Evolutionary conservation across 2,329 filamentous ascomycete species (phyloP).

Genomic region (Penicillium nordicum): DNA sequence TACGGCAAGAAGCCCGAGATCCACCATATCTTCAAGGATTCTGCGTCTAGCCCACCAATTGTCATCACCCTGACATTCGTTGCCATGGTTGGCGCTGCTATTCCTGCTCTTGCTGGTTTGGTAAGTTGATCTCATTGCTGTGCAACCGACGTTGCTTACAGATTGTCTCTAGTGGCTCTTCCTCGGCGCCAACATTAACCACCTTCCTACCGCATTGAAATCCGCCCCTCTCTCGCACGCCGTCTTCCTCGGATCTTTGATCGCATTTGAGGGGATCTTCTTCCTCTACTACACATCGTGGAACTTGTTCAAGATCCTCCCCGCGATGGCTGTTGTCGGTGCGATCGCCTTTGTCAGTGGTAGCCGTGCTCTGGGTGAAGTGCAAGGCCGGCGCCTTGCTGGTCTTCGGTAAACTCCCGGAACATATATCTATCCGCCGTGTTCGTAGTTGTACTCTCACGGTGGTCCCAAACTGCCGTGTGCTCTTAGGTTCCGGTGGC

Average conservation of each 20-base stretch:
- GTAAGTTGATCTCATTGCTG: slow-evolving; percentile 49
- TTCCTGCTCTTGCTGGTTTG: slow-evolving; percentile 68
- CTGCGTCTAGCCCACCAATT: slow-evolving; percentile 75
- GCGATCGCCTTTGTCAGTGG: slow-evolving; percentile 78
- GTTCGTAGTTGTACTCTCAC: not conserved
- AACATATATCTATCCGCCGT: not conserved
- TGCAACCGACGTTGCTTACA: slow-evolving; percentile 7
- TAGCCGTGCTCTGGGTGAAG: slow-evolving; percentile 84
- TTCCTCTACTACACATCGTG: slow-evolving; percentile 90
- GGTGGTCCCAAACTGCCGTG: not conserved
- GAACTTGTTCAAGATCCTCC: slow-evolving; percentile 87
- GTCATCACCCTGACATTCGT: slow-evolving; percentile 76
- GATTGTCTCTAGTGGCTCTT: slow-evolving; percentile 63
- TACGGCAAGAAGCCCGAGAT: slow-evolving; percentile 84
- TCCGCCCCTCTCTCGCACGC: slow-evolving; percentile 75
- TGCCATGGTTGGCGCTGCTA: slow-evolving; percentile 65
- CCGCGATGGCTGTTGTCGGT: slow-evolving; percentile 65
- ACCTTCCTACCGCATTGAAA: slow-evolving; percentile 70
- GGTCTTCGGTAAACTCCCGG: slow-evolving; percentile 55
- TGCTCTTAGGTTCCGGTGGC: not conserved
- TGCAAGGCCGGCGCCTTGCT: slow-evolving; percentile 79
- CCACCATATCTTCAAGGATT: slow-evolving; percentile 80
- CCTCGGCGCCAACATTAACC: slow-evolving; percentile 78
- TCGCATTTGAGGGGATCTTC: slow-evolving; percentile 87
- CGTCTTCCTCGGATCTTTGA: slow-evolving; percentile 80